Evolutionary conservation across 208 protist genomes (phyloP).

Genomic region (Trypanosoma avium): DNA sequence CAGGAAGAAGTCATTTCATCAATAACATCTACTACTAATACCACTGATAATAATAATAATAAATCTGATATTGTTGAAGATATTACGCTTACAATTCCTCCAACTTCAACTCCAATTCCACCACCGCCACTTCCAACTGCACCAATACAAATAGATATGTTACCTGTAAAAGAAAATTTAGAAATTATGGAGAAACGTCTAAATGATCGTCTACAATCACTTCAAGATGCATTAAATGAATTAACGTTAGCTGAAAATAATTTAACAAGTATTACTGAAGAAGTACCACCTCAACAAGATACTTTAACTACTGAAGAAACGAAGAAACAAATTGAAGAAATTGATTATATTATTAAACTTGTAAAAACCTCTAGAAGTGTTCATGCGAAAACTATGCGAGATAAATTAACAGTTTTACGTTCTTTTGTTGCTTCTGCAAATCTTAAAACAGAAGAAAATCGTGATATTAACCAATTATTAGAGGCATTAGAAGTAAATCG

Average conservation of each 20-base stretch:
- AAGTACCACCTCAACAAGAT: background rate
- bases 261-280: background rate
- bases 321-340: slow-evolving; percentile 15
- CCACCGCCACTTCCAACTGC: too few relatives aligned
- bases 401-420: slow-evolving; percentile 15
- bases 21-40: background rate
- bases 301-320: slow-evolving; percentile 27
- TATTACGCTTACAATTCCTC: too few relatives aligned
- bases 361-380: slow-evolving; percentile 3
- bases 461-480: background rate
- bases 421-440: slow-evolving; percentile 14
- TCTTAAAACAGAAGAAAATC: background rate
- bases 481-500: slow-evolving; percentile 16
- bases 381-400: slow-evolving; percentile 20
- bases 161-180: too few relatives aligned
- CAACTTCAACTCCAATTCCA: too few relatives aligned
- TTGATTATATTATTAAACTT: slow-evolving; percentile 20
- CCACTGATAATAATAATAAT: too few relatives aligned
- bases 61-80: too few relatives aligned
- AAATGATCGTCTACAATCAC: too few relatives aligned
- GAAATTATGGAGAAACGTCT: too few relatives aligned
- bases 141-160: too few relatives aligned
- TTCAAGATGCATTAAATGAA: too few relatives aligned
- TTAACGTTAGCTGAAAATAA: too few relatives aligned
- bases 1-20: background rate